phyloP scores from a whole-genome alignment of 108 stramenopile species.

The Epithemia pelagica region DNA sequence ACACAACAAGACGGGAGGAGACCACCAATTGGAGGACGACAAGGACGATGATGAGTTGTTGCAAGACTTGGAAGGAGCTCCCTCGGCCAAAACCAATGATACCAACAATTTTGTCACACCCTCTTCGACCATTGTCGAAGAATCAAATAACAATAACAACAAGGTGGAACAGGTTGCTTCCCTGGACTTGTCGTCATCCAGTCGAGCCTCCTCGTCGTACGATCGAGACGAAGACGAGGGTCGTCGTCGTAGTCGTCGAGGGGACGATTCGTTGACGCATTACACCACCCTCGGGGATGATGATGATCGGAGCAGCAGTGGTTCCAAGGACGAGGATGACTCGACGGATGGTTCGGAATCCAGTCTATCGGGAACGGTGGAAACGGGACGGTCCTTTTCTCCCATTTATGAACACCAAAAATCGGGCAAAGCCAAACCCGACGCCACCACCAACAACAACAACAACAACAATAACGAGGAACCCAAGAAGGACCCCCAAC shows the following conservation, averaged over 20 bases:
- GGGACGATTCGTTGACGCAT: neutral
- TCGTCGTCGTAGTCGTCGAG: too few species aligned
- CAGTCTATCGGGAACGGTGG: neutral
- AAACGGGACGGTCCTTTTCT: neutral
- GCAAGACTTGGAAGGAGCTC: neutral
- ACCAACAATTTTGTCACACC: neutral
- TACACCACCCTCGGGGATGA: neutral
- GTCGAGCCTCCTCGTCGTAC: neutral
- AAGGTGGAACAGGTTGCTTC: neutral
- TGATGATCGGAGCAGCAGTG: neutral
- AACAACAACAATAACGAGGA: too few species aligned
- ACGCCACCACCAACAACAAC: too few species aligned
- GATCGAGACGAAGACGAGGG: neutral
- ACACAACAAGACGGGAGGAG: too few species aligned
- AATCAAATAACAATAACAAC: neutral
- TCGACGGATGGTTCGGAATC: neutral
- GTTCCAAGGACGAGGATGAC: neutral
- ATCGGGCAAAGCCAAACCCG: too few species aligned
- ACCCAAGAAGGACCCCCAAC: too few species aligned
- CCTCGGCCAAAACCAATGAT: neutral
- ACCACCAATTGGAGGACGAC: neutral
- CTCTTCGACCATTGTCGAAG: neutral
- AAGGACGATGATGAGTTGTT: neutral
- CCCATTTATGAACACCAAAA: neutral
- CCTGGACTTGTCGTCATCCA: neutral